A percentile compares a stretch with the other conserved stretches of the same genome.
Conservation (phyloP, 805 yeast species). For the Lachancea quebecensis region DNA sequence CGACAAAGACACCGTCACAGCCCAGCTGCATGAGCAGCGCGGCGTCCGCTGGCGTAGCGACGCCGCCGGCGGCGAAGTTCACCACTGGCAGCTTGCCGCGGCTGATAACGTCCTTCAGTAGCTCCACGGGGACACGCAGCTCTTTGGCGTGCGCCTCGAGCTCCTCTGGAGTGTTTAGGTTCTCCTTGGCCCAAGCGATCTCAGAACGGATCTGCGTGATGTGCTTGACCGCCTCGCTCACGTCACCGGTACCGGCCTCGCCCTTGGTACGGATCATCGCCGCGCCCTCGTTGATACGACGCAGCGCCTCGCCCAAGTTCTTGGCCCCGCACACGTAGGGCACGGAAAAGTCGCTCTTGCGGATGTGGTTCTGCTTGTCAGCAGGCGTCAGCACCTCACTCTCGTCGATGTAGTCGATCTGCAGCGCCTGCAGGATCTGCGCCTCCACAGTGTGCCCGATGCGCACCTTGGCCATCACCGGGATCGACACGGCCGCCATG, state of each 20-base stretch:
- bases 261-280: slow-evolving; percentile 86
- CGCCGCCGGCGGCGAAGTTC: slow-evolving; percentile 84
- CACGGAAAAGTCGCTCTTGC: slow-evolving; percentile 51
- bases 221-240: slow-evolving; percentile 75
- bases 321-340: slow-evolving; percentile 85
- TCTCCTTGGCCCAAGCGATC: slow-evolving; percentile 34
- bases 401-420: slow-evolving; percentile 76
- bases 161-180: slow-evolving; percentile 38
- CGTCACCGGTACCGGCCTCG: slow-evolving; percentile 86
- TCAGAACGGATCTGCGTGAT: slow-evolving; percentile 53
- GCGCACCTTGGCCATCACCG: slow-evolving; percentile 82
- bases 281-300: slow-evolving; percentile 76
- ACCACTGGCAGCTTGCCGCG: slow-evolving; percentile 70
- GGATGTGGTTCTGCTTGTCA: slow-evolving; percentile 58
- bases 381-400: slow-evolving; percentile 82
- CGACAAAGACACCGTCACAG: slow-evolving; percentile 73
- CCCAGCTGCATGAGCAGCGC: slow-evolving; percentile 77
- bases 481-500: slow-evolving; percentile 57
- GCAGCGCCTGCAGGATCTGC: slow-evolving; percentile 63
- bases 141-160: slow-evolving; percentile 46
- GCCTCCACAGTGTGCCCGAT: slow-evolving; percentile 83
- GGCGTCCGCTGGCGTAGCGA: slow-evolving; percentile 84
- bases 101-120: slow-evolving; percentile 38
- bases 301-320: slow-evolving; percentile 73
- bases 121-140: slow-evolving; percentile 52